A percentile compares a stretch with the other conserved stretches of the same genome.
Conservation (phyloP, 805 yeast genomes). For the Candida pini region DNA sequence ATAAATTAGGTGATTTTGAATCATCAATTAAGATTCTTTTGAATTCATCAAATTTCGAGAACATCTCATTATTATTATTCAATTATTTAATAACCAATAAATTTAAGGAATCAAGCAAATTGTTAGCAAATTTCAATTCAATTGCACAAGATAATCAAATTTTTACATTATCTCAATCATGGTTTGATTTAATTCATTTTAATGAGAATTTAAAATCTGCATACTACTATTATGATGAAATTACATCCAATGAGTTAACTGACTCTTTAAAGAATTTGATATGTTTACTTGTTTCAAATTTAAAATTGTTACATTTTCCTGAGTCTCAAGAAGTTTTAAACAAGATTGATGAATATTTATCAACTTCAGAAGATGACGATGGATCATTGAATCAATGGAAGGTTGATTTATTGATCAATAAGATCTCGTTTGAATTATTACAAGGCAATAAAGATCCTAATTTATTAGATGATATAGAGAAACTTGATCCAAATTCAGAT, state of each 20-base stretch:
- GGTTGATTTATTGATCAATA: constrained; percentile 54
- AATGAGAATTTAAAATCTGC: constrained; percentile 39
- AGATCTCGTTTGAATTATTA: constrained; percentile 57
- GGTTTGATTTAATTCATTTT: constrained; percentile 40
- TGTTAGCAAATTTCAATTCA: constrained; percentile 37
- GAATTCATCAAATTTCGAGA: constrained; percentile 34
- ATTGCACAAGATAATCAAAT: constrained; percentile 69
- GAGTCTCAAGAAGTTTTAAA: constrained; percentile 70
- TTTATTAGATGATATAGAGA: constrained; percentile 34
- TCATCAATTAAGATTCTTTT: constrained; percentile 34
- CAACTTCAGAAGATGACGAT: constrained; percentile 3
- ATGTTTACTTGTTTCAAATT: constrained; percentile 66
- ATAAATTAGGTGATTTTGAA: constrained; percentile 34
- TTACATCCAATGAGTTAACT: constrained; percentile 50
- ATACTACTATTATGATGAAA: constrained; percentile 75
- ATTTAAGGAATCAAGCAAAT: constrained; percentile 40
- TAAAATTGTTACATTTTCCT: constrained; percentile 73
- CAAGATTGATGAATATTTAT: constrained; percentile 28
- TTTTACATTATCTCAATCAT: constrained; percentile 74
- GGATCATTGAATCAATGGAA: constrained; percentile 18
- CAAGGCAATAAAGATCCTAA: constrained; percentile 32
- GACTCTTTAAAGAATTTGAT: constrained; percentile 42
- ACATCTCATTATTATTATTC: constrained; percentile 33
- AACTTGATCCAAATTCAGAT: constrained; percentile 42
- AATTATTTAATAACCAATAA: constrained; percentile 36